These are phyloP conservation scores for Calocybe indica DNA, from an alignment of 768 basidiomycete species.

Conservation along the genomic window DNA sequence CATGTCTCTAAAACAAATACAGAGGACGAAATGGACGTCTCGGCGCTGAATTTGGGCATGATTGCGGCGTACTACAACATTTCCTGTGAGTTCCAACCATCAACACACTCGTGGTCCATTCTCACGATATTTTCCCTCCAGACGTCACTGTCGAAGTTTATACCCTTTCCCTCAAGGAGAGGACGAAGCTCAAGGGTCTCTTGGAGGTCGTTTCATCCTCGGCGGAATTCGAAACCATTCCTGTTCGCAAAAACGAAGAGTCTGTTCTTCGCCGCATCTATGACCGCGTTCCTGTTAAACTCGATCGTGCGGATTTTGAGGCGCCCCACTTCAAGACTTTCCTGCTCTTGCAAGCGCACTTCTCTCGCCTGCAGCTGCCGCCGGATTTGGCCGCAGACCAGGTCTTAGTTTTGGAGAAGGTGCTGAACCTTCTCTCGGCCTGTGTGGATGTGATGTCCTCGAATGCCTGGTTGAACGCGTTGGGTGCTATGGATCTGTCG, in stretches of 20 bases:
- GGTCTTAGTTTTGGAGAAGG: conserved; percentile 79
- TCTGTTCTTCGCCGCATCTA: conserved; percentile 81
- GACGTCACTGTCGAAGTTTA: conserved; percentile 98
- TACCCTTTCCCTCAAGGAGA: conserved; percentile 89
- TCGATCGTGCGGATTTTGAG: conserved; percentile 77
- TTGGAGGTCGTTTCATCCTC: conserved; percentile 97
- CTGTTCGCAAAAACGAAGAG: conserved; percentile 94
- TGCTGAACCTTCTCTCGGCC: conserved; percentile 85
- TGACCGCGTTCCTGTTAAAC: conserved; percentile 94
- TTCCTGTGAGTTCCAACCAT: conserved; percentile 50
- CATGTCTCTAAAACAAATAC: neutral
- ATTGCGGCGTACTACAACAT: conserved; percentile 97
- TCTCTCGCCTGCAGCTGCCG: conserved; percentile 87
- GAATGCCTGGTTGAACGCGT: conserved; percentile 89
- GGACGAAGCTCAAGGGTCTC: conserved; percentile 94
- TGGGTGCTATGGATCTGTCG: conserved; percentile 95
- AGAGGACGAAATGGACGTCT: conserved; percentile 94
- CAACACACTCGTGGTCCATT: neutral
- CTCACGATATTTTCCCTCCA: conserved; percentile 20
- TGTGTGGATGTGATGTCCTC: conserved; percentile 98
- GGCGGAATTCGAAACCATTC: conserved; percentile 91
- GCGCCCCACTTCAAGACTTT: conserved; percentile 98
- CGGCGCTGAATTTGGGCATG: conserved; percentile 94
- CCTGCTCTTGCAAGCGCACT: conserved; percentile 94
- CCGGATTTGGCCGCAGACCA: conserved; percentile 95